Evolutionary conservation across 305 asterid species (phyloP).

Genomic region (Fraxinus platypoda): DNA sequence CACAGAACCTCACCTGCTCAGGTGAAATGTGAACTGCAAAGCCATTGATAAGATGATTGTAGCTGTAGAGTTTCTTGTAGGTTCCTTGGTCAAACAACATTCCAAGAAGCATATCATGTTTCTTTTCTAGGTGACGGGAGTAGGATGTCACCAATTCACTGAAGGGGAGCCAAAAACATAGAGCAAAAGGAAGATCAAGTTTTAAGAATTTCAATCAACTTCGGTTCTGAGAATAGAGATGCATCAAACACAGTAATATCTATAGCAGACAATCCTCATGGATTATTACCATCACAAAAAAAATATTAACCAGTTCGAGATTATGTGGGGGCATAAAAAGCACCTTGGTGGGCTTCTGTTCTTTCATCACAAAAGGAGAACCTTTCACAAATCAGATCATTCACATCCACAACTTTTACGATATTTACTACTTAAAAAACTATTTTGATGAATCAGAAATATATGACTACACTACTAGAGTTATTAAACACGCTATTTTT

Average conservation of each 20-base stretch:
- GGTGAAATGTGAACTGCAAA: conserved; percentile 85
- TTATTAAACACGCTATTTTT: background rate
- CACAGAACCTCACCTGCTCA: conserved; percentile 71
- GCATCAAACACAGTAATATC: background rate
- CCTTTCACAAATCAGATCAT: background rate
- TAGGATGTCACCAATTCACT: conserved; percentile 74
- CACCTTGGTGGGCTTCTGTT: background rate
- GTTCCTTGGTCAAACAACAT: conserved; percentile 80
- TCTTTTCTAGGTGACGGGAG: conserved; percentile 72
- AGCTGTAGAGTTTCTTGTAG: conserved; percentile 89
- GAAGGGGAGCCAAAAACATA: conserved; percentile 33
- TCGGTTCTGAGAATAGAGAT: conserved; percentile 6
- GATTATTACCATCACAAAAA: background rate
- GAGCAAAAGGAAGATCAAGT: conserved; percentile 4
- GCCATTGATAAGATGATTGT: conserved; percentile 89
- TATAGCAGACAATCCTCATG: background rate
- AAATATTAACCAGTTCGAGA: background rate
- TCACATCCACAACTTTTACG: background rate
- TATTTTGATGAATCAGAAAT: background rate
- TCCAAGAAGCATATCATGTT: conserved; percentile 93
- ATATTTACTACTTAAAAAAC: background rate
- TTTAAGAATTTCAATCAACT: background rate
- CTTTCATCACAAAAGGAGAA: background rate
- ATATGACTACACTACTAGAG: background rate
- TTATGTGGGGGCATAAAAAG: background rate